phyloP scores from a whole-genome alignment of 2,329 filamentous ascomycete species.

The Cryphonectria nitschkei region DNA sequence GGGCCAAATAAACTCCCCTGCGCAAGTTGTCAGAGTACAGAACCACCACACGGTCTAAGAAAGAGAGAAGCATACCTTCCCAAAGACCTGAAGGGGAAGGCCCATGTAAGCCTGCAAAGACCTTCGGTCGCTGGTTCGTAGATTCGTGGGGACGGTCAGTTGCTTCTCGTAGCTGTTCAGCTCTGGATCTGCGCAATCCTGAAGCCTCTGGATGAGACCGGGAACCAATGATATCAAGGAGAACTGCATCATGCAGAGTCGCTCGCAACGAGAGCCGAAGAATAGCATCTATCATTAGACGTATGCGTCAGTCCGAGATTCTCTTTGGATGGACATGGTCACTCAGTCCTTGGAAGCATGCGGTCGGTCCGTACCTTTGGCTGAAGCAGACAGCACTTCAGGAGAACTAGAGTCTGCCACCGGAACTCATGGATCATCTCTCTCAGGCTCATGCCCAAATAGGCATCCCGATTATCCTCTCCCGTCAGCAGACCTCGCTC shows the following conservation, averaged over 20 bases:
- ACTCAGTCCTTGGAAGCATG: neutral
- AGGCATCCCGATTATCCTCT: slow-evolving; percentile 79
- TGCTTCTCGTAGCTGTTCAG: slow-evolving; percentile 81
- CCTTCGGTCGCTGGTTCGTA: slow-evolving; percentile 88
- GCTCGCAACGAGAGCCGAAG: slow-evolving; percentile 94
- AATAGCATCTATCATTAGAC: slow-evolving; percentile 79
- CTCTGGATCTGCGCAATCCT: slow-evolving; percentile 94
- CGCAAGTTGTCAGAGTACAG: slow-evolving; percentile 19
- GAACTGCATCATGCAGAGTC: slow-evolving; percentile 98
- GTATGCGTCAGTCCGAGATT: slow-evolving; percentile 3
- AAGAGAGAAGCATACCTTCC: slow-evolving; percentile 63
- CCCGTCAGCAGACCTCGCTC: slow-evolving; percentile 59
- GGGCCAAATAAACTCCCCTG: slow-evolving; percentile 93
- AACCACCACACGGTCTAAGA: slow-evolving; percentile 16
- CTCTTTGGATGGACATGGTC: no score
- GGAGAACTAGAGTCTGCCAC: slow-evolving; percentile 88
- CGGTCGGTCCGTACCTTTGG: slow-evolving; percentile 70
- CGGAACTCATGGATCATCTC: slow-evolving; percentile 94
- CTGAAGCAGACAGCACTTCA: slow-evolving; percentile 92
- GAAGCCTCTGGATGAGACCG: slow-evolving; percentile 85
- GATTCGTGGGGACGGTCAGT: slow-evolving; percentile 75
- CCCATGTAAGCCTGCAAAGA: slow-evolving; percentile 95
- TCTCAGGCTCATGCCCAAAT: slow-evolving; percentile 83
- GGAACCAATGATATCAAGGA: slow-evolving; percentile 94
- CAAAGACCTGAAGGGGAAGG: slow-evolving; percentile 90